Conservation (phyloP, 1,284 basidiomycete species). For the Cryptococcus sp. region DNA sequence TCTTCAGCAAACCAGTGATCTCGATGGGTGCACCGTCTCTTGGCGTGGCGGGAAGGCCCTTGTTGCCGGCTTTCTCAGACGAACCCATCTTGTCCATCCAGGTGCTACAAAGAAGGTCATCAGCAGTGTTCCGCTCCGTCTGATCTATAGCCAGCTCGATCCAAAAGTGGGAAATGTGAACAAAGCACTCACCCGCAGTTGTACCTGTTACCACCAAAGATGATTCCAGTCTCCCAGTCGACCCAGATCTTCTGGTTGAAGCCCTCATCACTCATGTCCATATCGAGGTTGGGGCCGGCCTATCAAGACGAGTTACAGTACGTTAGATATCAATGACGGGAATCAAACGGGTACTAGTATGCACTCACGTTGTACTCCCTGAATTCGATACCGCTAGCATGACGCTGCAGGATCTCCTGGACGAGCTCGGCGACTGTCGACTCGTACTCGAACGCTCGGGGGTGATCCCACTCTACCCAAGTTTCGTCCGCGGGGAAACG, state of each 20-base stretch:
- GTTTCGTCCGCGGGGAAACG: constrained; percentile 92
- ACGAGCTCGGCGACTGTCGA: constrained; percentile 88
- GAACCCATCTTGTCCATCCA: constrained; percentile 99
- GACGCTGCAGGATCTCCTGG: constrained; percentile 93
- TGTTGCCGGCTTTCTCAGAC: constrained; percentile 84
- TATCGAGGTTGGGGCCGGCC: constrained; percentile 91
- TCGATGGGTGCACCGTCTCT: constrained; percentile 95
- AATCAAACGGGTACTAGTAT: background rate
- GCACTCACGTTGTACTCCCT: constrained; percentile 75
- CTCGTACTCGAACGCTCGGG: constrained; percentile 75
- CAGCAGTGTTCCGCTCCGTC: background rate
- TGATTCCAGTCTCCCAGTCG: constrained; percentile 91
- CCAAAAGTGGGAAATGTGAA: background rate
- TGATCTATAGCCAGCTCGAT: background rate
- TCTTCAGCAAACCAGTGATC: constrained; percentile 91
- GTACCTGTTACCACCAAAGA: constrained; percentile 81
- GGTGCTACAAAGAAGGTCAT: constrained; percentile 61
- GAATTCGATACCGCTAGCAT: constrained; percentile 90
- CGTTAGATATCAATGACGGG: background rate
- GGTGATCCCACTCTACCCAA: constrained; percentile 90
- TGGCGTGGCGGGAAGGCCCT: constrained; percentile 90
- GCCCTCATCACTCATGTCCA: constrained; percentile 87
- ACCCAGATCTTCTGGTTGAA: constrained; percentile 93
- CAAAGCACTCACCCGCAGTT: constrained; percentile 47
- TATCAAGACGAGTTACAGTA: constrained; percentile 5